Conservation (phyloP, 192 early-diverging fungal species). For the Entomortierella lignicola region DNA sequence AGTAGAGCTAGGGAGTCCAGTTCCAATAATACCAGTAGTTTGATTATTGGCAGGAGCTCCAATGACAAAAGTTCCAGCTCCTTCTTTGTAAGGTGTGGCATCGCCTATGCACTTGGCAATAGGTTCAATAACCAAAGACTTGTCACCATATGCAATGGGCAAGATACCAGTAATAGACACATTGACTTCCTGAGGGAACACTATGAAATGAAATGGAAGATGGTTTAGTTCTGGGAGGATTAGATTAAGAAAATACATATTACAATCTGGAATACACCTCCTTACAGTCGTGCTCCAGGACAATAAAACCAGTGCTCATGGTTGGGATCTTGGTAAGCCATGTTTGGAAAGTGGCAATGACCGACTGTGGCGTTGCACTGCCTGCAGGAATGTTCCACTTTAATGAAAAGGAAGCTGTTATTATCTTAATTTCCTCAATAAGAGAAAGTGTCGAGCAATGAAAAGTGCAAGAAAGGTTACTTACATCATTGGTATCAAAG, state of each 20-base stretch:
- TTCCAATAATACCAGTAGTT: not conserved
- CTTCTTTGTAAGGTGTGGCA: constrained; percentile 51
- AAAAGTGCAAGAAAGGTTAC: not conserved
- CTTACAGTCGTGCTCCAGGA: constrained; percentile 64
- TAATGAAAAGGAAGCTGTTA: not conserved
- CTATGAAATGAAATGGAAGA: constrained; percentile 15
- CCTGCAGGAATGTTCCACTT: constrained; percentile 50
- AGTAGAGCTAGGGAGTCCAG: no score
- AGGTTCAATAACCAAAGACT: constrained; percentile 43
- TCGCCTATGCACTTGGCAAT: constrained; percentile 55
- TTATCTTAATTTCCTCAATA: constrained; percentile 37
- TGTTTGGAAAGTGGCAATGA: constrained; percentile 46
- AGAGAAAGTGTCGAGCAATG: constrained; percentile 16
- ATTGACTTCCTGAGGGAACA: constrained; percentile 60
- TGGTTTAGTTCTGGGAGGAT: no score
- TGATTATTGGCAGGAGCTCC: not conserved
- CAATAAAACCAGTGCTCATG: constrained; percentile 59
- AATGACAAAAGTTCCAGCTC: constrained; percentile 32
- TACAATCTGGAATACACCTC: not conserved
- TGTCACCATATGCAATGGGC: constrained; percentile 33
- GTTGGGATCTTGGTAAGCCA: constrained; percentile 59
- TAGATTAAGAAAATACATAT: not conserved
- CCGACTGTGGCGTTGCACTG: constrained; percentile 25
- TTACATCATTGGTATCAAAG: constrained; percentile 64
- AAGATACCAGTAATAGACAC: constrained; percentile 56